Percentiles rank a stretch among this genome's conserved stretches.
Evolutionary conservation across 2,329 filamentous ascomycete species (phyloP).

Genomic region (Scedosporium minutisporum): DNA sequence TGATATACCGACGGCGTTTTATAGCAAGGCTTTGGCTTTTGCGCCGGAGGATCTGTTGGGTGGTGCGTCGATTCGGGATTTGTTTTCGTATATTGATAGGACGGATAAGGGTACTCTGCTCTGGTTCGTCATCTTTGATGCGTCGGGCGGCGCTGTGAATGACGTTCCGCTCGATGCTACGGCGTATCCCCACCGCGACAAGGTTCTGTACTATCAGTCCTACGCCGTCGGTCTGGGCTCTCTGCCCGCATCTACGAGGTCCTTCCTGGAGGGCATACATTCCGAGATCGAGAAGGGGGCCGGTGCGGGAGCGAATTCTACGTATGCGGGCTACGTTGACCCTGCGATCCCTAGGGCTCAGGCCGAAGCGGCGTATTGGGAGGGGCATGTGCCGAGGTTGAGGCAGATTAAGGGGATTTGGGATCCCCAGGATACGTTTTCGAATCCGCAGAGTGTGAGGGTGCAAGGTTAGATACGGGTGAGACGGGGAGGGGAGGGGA

Average conservation of each 20-base stretch:
- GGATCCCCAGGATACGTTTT: slow-evolving; percentile 46
- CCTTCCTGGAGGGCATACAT: slow-evolving; percentile 44
- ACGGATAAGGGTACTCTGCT: slow-evolving; percentile 39
- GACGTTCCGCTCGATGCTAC: slow-evolving; percentile 47
- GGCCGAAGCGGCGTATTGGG: slow-evolving; percentile 46
- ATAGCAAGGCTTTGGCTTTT: slow-evolving; percentile 48
- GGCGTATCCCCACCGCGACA: slow-evolving; percentile 54
- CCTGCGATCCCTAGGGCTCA: slow-evolving; percentile 29
- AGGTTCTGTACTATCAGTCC: slow-evolving; percentile 53
- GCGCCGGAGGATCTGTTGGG: slow-evolving; percentile 36
- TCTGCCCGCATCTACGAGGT: slow-evolving; percentile 33
- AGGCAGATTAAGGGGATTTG: slow-evolving; percentile 38
- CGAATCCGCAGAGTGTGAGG: slow-evolving; percentile 46
- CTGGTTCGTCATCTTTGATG: slow-evolving; percentile 56
- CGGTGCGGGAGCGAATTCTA: slow-evolving; percentile 30
- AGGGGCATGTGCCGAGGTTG: slow-evolving; percentile 36
- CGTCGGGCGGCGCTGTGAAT: slow-evolving; percentile 48
- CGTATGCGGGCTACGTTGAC: slow-evolving; percentile 58
- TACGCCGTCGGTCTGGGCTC: slow-evolving; percentile 44
- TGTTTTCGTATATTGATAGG: slow-evolving; percentile 45
- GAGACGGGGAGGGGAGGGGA: not conserved
- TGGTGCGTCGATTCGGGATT: slow-evolving; percentile 29
- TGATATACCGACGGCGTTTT: slow-evolving; percentile 41
- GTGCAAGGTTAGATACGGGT: not conserved
- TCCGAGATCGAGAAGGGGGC: slow-evolving; percentile 22